These are phyloP conservation scores for Boechera retrofracta DNA, from an alignment of 345 rosid species.

Conservation along the genomic window DNA sequence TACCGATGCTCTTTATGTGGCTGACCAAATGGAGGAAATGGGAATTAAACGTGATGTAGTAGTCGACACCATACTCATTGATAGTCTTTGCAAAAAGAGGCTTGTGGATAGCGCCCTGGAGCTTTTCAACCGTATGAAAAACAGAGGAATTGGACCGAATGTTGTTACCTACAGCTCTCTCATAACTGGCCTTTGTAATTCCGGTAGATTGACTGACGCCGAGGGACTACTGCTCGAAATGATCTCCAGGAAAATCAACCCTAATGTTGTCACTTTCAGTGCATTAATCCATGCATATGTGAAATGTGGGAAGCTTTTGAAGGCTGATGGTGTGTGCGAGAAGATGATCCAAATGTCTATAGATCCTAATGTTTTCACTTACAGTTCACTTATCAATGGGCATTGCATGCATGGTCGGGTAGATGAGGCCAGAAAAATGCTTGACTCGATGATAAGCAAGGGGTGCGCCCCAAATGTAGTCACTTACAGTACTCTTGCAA, in stretches of 20 bases:
- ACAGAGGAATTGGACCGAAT: conserved; percentile 26
- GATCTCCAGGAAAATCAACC: conserved; percentile 21
- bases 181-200: conserved; percentile 41
- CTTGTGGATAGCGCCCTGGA: not conserved
- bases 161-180: conserved; percentile 41
- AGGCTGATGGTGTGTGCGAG: not conserved
- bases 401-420: conserved; percentile 24
- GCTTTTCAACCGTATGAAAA: conserved; percentile 12
- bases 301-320: not conserved
- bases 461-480: conserved; percentile 42
- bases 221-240: not conserved
- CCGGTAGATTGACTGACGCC: conserved; percentile 26
- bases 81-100: conserved; percentile 31
- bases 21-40: conserved; percentile 32
- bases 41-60: conserved; percentile 29
- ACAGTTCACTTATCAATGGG: conserved; percentile 38
- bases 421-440: conserved; percentile 20
- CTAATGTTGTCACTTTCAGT: conserved; percentile 38
- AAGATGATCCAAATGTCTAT: conserved; percentile 38
- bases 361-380: conserved; percentile 38
- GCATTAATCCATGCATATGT: conserved; percentile 29
- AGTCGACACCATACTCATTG: conserved; percentile 27
- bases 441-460: conserved; percentile 27
- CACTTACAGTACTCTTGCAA: conserved; percentile 50
- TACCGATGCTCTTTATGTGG: conserved; percentile 6